Percentiles rank a stretch among this genome's conserved stretches.
phyloP scores from a whole-genome alignment of 768 basidiomycete genomes.

The Chalciporus chontae region DNA sequence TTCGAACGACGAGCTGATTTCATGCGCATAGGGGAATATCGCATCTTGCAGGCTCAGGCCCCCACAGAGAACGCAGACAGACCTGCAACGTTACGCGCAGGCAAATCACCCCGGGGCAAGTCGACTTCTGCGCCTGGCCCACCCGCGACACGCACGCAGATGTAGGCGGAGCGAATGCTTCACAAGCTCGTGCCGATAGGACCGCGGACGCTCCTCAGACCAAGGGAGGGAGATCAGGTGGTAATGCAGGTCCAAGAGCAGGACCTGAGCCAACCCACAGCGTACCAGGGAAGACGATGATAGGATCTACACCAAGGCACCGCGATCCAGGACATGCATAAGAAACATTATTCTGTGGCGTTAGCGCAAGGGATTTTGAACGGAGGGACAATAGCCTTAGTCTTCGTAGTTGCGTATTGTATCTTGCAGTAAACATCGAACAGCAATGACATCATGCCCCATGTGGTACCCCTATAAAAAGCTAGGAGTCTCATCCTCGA shows the following conservation, averaged over 20 bases:
- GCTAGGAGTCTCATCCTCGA: conserved; percentile 12
- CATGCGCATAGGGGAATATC: conserved; percentile 23
- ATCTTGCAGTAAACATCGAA: conserved; percentile 2
- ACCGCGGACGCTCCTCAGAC: conserved; percentile 4
- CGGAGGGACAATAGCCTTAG: too few species aligned
- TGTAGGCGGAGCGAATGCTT: background rate
- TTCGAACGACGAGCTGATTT: background rate
- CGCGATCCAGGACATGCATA: background rate
- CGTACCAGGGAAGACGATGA: background rate
- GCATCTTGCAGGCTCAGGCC: conserved; percentile 23
- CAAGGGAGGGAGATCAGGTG: conserved; percentile 2
- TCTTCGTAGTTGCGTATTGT: too few species aligned
- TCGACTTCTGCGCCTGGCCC: background rate
- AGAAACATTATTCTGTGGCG: background rate
- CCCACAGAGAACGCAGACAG: conserved; percentile 11
- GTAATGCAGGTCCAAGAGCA: background rate
- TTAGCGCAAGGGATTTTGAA: background rate
- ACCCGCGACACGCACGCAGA: background rate
- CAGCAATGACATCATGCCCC: conserved; percentile 28
- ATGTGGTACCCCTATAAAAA: conserved; percentile 21
- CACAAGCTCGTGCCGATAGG: background rate
- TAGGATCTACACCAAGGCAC: conserved; percentile 9
- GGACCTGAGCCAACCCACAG: conserved; percentile 6
- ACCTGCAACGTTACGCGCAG: conserved; percentile 10
- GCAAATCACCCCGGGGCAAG: background rate